A percentile compares a stretch with the other conserved stretches of the same genome.
Evolutionary conservation across 192 early-diverging fungal species (phyloP).

Genomic region (Linderina pennispora): DNA sequence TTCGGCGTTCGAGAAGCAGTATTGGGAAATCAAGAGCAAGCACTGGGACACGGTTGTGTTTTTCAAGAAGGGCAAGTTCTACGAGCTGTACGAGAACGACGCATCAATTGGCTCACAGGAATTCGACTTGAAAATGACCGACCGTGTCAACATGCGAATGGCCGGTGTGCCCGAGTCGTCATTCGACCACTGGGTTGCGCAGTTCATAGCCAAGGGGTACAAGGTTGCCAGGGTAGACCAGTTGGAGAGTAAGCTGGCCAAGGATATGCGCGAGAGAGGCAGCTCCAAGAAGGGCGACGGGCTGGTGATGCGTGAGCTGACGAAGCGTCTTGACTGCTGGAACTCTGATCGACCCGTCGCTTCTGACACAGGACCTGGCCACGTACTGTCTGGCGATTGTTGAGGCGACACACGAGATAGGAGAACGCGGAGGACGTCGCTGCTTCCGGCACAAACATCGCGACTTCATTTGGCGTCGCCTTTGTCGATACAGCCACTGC

Average conservation of each 20-base stretch:
- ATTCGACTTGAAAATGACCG: constrained; percentile 95
- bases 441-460: constrained; percentile 10
- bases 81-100: constrained; percentile 98
- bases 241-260: constrained; percentile 91
- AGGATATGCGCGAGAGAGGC: constrained; percentile 79
- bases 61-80: constrained; percentile 99
- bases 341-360: constrained; percentile 81
- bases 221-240: constrained; percentile 97
- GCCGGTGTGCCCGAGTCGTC: constrained; percentile 92
- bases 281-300: constrained; percentile 56
- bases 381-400: constrained; percentile 97
- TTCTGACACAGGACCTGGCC: constrained; percentile 84
- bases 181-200: constrained; percentile 92
- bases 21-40: constrained; percentile 95
- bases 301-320: constrained; percentile 80
- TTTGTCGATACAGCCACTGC: constrained; percentile 97
- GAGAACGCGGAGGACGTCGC: constrained; percentile 1
- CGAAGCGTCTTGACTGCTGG: constrained; percentile 82
- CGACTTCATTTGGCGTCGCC: constrained; percentile 69
- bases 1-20: constrained; percentile 95
- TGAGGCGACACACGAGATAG: constrained; percentile 44
- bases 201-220: constrained; percentile 94
- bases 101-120: constrained; percentile 93
- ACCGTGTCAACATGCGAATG: constrained; percentile 99
- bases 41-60: constrained; percentile 96